Evolutionary conservation across 345 rosid genomes (phyloP).

Genomic region (Citrus sinensis): DNA sequence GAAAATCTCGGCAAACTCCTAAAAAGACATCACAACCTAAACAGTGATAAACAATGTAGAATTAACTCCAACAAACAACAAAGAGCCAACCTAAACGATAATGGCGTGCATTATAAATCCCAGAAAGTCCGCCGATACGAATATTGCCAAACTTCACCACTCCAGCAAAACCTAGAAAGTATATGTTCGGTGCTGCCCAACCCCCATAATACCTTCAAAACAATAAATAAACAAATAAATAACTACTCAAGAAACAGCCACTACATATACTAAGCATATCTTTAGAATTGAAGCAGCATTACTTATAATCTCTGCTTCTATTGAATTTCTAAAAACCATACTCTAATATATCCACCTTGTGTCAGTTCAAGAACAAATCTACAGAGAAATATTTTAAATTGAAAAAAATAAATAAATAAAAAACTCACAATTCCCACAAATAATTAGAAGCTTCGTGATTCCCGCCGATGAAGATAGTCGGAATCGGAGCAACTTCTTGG

Average conservation of each 20-base stretch:
- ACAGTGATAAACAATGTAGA: background rate
- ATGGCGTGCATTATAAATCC: conserved; percentile 64
- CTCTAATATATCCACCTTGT: too few relatives aligned
- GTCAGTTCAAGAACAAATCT: background rate
- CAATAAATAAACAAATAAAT: background rate
- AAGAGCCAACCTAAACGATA: conserved; percentile 55
- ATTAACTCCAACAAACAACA: background rate
- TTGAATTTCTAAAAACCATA: too few relatives aligned
- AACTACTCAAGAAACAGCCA: background rate
- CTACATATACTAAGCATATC: background rate
- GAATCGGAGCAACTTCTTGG: conserved; percentile 71
- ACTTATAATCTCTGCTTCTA: background rate
- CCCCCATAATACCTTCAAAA: conserved; percentile 83
- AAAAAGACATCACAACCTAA: background rate
- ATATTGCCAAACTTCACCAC: conserved; percentile 80
- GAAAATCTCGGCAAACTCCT: background rate
- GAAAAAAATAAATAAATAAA: background rate
- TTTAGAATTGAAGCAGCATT: background rate
- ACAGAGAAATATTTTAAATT: background rate
- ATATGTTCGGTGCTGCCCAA: conserved; percentile 87
- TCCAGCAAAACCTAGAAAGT: conserved; percentile 80
- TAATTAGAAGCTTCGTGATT: conserved; percentile 98
- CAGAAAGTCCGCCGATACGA: conserved; percentile 91
- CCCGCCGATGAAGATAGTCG: conserved; percentile 92
- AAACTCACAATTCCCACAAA: conserved; percentile 83